Conservation (phyloP, 2,329 filamentous ascomycete species). For the Colletotrichum echinochloae region DNA sequence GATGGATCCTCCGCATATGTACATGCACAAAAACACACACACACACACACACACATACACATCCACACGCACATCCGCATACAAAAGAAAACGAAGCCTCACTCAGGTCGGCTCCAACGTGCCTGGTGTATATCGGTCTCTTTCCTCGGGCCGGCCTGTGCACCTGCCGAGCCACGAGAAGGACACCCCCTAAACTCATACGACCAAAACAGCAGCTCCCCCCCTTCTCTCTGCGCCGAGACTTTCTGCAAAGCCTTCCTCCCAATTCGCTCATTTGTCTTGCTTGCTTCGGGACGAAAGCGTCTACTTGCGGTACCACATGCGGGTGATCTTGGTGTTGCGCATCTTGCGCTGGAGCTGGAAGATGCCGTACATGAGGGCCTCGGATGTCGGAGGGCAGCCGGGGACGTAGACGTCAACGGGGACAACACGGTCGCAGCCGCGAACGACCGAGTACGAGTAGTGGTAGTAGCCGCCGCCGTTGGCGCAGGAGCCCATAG, state of each 20-base stretch:
- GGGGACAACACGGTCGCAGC: slow-evolving; percentile 81
- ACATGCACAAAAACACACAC: slow-evolving; percentile 34
- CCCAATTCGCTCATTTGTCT: neutral
- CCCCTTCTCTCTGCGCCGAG: neutral
- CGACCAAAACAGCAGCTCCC: neutral
- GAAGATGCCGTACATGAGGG: slow-evolving; percentile 78
- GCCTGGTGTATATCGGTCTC: slow-evolving; percentile 17
- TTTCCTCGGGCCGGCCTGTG: neutral
- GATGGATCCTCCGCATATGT: slow-evolving; percentile 40
- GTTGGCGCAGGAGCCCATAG: slow-evolving; percentile 88
- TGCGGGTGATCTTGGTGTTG: slow-evolving; percentile 64
- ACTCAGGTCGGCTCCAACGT: slow-evolving; percentile 13
- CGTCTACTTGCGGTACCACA: slow-evolving; percentile 69
- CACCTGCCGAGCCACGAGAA: neutral
- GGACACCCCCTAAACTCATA: neutral
- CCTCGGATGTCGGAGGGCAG: slow-evolving; percentile 73
- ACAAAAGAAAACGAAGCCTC: slow-evolving; percentile 39
- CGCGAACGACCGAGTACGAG: slow-evolving; percentile 79
- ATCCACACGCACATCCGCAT: slow-evolving; percentile 26
- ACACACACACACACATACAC: slow-evolving; percentile 34
- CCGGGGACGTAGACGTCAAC: slow-evolving; percentile 86
- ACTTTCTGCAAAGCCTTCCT: neutral
- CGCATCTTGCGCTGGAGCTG: slow-evolving; percentile 83
- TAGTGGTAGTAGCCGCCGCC: slow-evolving; percentile 91
- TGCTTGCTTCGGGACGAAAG: neutral